Evolutionary conservation across 2,329 filamentous ascomycete genomes (phyloP), one percentile per base, ranked within the genome.

Genomic region (Cordyceps cicadae): DNA sequence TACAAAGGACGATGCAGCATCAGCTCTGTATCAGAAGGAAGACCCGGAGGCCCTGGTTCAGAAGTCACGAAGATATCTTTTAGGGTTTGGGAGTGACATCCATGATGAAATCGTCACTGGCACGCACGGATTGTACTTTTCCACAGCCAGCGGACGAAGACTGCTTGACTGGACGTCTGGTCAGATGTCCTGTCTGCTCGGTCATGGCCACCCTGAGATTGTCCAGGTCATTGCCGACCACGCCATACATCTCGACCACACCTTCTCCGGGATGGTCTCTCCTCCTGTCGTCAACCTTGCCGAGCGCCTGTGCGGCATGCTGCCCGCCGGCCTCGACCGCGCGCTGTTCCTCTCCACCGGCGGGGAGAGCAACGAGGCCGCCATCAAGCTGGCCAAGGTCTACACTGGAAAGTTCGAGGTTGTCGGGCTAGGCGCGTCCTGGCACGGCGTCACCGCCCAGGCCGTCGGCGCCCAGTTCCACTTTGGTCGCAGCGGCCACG

Each of bases 391-490:
- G 64, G 85, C 85, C 3, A 88, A 88, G 65, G 73, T 79, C 11
- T 85, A 80, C 66, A 88, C 85, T 0, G 83, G 84, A 1, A 87
- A 85, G 56, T 87, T 84, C 65, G 84, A 88, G 67, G 79, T 88
- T 55, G 82, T 87, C 5, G 85, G 76, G 0, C 73, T 87, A 19
- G 77, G 77, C 0, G 79, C 79, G 0, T 82, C 79, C 39, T 88
- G 79, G 74, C 85, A 88, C 68, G 85, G 85, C 17, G 74, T 88
- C 62, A 87, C 84, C 0, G 77, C 77, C 0, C 79, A 77, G 15
- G 78, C 84, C 0, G 71, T 78, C 1, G 78, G 77, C 1, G 79
- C 82, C 0, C 81, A 82, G 46, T 86, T 84, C 67, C 79, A 81
- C 64, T 77, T 77, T 55, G 83, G 83, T 1, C 73, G 83, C 5